A percentile compares a stretch with the other conserved stretches of the same genome.
These are phyloP conservation scores for Tolypocladium tundrense DNA, from an alignment of 2,329 filamentous ascomycete species.

Conservation along the genomic window DNA sequence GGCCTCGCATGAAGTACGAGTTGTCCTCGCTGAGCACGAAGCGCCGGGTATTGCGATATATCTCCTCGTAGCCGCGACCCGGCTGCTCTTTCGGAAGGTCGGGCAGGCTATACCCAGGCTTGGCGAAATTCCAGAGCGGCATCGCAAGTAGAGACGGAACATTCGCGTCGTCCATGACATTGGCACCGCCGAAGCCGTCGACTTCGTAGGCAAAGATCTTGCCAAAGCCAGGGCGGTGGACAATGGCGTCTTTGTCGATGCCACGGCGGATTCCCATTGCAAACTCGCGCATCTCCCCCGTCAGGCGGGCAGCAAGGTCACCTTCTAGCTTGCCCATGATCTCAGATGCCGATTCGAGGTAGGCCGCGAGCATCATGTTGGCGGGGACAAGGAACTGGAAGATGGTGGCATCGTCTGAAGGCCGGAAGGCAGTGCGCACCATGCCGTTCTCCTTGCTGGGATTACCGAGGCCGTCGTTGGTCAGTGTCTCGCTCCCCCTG, in stretches of 20 bases:
- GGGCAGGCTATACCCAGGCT: not conserved
- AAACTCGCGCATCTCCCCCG: not conserved
- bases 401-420: not conserved
- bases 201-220: not conserved
- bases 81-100: no score
- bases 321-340: not conserved
- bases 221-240: not conserved
- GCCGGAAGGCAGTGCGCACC: not conserved
- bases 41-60: not conserved
- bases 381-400: not conserved
- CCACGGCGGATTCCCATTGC: not conserved
- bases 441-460: not conserved
- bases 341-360: not conserved
- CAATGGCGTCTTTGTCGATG: not conserved
- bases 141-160: not conserved
- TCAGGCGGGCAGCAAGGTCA: not conserved
- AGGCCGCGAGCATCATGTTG: not conserved
- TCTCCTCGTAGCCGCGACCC: not conserved
- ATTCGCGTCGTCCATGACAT: not conserved
- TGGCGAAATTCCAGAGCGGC: not conserved
- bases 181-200: not conserved
- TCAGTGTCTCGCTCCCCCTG: not conserved
- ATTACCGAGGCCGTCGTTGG: not conserved
- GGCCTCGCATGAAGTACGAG: not conserved
- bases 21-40: not conserved